Evolutionary conservation across 805 yeast genomes (phyloP), one percentile per base, ranked within the genome.

Genomic region (Teunomyces tritomae): DNA sequence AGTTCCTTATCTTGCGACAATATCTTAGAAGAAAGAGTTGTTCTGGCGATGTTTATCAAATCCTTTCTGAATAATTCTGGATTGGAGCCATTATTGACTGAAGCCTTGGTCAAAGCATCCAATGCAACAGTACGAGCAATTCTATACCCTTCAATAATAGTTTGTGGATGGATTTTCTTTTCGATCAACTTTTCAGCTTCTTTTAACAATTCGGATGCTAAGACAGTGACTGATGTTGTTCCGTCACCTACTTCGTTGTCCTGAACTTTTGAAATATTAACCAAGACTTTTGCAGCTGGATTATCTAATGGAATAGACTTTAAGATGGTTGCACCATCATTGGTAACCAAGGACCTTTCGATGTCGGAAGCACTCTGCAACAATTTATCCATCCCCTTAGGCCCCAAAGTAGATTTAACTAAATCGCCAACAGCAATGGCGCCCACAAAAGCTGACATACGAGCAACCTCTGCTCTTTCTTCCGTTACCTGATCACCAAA

Each of bases 171-270:
- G 54, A 94, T 94, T 64, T 87, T 91, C 65, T 85, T 87, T 56
- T 90, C 96, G 42, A 94, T 87, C 53, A 94, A 80, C 64, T 84
- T 84, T 69, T 94, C 97, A 29, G 98, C 97, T 72, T 92, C 97
- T 65, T 96, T 82, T 56, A 94, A 76, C 49, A 94, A 77, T 69
- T 94, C 98, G 8, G 97, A 91, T 37, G 92, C 84, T 49, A 92
- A 72, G 9, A 94, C 87, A 0, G 97, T 90, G 28, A 95, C 99
- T 24, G 96, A 87, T 0, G 99, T 92, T 36, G 99, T 94, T 57
- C 99, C 99, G 64, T 94, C 98, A 51, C 98, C 98, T 56, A 92
- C 96, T 68, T 92, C 97, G 51, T 95, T 96, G 67, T 94, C 99
- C 74, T 94, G 99, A 16, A 95, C 92, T 66, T 94, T 85, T 43